These are phyloP conservation scores for Ascosphaera acerosa DNA, from an alignment of 2,329 filamentous ascomycete genomes.

Conservation along the genomic window DNA sequence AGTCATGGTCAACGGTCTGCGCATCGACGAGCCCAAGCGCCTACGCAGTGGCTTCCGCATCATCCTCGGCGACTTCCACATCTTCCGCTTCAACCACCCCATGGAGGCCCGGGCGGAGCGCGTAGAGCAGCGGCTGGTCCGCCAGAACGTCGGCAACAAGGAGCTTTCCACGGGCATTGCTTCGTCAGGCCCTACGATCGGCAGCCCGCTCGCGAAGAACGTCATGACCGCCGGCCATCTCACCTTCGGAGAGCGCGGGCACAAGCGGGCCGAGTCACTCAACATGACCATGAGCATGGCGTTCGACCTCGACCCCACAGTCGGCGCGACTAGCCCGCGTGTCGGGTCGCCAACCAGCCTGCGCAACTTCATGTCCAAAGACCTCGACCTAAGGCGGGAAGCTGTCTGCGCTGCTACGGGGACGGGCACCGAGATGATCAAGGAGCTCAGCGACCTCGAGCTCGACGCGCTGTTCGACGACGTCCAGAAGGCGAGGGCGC, in stretches of 20 bases:
- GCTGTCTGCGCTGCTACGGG: conserved; percentile 72
- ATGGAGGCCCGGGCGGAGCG: conserved; percentile 85
- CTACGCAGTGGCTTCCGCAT: conserved; percentile 82
- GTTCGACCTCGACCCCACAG: background rate
- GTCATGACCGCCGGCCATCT: background rate
- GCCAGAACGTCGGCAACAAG: conserved; percentile 25
- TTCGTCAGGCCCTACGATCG: background rate
- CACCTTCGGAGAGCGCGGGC: background rate
- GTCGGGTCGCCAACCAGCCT: background rate
- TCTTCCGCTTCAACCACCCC: conserved; percentile 88
- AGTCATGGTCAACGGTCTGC: conserved; percentile 92
- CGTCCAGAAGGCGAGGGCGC: conserved; percentile 66
- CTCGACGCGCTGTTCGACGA: conserved; percentile 85
- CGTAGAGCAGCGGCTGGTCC: conserved; percentile 63
- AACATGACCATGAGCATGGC: background rate
- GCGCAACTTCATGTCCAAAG: background rate
- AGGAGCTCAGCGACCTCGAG: conserved; percentile 76
- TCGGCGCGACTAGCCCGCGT: background rate
- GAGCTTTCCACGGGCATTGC: background rate
- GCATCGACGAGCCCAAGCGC: conserved; percentile 62
- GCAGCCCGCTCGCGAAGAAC: background rate
- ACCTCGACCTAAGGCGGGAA: conserved; percentile 34
- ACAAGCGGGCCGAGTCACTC: background rate
- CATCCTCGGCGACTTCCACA: conserved; percentile 93
- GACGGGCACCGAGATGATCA: conserved; percentile 58